A percentile compares a stretch with the other conserved stretches of the same genome.
phyloP scores from a whole-genome alignment of 148 eudicot species.

The Fagopyrum esculentum region DNA sequence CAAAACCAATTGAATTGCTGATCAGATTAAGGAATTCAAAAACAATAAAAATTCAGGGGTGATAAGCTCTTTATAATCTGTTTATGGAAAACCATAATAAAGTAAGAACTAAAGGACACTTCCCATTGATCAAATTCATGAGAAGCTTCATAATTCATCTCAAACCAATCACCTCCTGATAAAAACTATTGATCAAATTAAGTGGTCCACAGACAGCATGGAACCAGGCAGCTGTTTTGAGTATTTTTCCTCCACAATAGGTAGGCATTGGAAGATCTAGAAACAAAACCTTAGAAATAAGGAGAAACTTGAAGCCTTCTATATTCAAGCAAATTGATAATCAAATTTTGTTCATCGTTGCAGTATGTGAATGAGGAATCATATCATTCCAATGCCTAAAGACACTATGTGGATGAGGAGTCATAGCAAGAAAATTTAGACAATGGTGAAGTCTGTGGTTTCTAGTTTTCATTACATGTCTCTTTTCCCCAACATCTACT shows the following conservation, averaged over 20 bases:
- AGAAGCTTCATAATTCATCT: background rate
- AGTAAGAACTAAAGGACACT: background rate
- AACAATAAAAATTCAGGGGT: no score
- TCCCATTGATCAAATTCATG: background rate
- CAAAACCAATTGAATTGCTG: no score
- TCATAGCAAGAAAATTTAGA: background rate
- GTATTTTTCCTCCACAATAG: background rate
- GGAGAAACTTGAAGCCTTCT: background rate
- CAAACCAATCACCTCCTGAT: background rate
- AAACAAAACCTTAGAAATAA: background rate
- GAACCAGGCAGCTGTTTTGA: background rate
- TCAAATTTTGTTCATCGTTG: background rate
- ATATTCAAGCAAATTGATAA: no score
- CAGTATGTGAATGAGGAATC: background rate
- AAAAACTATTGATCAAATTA: background rate
- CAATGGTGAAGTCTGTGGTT: background rate
- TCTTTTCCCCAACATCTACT: background rate
- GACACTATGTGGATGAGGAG: no score
- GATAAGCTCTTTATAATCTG: background rate
- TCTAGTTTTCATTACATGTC: background rate
- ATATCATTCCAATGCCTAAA: background rate
- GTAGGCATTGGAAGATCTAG: background rate
- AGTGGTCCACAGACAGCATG: background rate
- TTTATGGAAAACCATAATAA: background rate
- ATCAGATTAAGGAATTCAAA: no score